phyloP scores from a whole-genome alignment of 345 rosid species.

The Populus davidiana region DNA sequence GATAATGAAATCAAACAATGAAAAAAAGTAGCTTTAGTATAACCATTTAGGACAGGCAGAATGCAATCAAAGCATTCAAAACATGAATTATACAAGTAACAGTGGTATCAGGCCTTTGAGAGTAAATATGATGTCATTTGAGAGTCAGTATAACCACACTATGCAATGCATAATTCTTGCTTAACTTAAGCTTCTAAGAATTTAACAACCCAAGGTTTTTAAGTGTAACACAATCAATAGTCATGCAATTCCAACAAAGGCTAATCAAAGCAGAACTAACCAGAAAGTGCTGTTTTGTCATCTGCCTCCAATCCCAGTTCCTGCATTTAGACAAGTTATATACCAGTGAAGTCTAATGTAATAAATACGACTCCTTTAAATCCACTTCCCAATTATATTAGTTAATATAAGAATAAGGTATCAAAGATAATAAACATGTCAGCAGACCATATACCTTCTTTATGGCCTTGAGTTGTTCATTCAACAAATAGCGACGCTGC shows the following conservation, averaged over 20 bases:
- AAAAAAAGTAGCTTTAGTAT: background rate
- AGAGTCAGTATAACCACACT: background rate
- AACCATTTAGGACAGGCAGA: background rate
- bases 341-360: conserved; percentile 9
- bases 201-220: background rate
- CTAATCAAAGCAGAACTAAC: conserved; percentile 41
- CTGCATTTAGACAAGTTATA: conserved; percentile 39
- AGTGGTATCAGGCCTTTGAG: background rate
- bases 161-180: background rate
- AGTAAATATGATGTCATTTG: background rate
- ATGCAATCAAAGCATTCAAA: background rate
- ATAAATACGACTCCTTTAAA: background rate
- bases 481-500: conserved; percentile 94
- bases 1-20: background rate
- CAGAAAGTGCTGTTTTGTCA: conserved; percentile 96
- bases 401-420: background rate
- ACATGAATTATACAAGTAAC: background rate
- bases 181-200: background rate
- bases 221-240: background rate
- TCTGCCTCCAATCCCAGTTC: conserved; percentile 98
- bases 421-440: background rate
- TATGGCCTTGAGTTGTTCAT: conserved; percentile 98
- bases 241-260: conserved; percentile 5
- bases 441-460: conserved; percentile 62
- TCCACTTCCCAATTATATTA: background rate